Base-by-base conservation (phyloP, 2,329 filamentous ascomycete species). In the Trichoderma endophyticum region DNA sequence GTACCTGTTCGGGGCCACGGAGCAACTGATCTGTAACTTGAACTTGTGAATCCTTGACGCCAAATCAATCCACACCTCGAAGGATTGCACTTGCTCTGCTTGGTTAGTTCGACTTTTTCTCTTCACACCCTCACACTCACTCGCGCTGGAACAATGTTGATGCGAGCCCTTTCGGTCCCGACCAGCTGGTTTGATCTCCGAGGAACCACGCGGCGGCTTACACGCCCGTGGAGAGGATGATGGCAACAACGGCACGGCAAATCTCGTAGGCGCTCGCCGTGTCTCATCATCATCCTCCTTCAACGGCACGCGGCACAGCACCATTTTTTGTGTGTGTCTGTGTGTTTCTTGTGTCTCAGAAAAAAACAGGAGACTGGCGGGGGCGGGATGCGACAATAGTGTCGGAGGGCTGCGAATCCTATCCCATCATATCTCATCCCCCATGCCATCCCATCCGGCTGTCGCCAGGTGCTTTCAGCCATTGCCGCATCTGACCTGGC, bases 151-250 rank as follows among this genome's bases (percentile, higher is more conserved):
- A 69, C 36, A 69, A 61, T 18, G 14, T 34, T 65, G 26, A 69
- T 48, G 56, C 66, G 66, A 69, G 36, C 18, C 12, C 26, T 32
- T 54, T 61, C 66, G 66, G 66, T 69, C 66, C 66, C 66, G 66
- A 69, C 66, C n/a, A 69, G 66, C 21, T 62, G 57, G 57, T 69
- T 69, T 69, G 66, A 51, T 69, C 66, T 69, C 66, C 66, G 66
- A 68, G 36, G 65, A 68, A 43, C 54, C 54, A 43, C 32, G 64
- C 32, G 65, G 32, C 24, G 32, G n/a, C 63, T 66, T 54, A 48
- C 32, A 36, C 34, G 34, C 51, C 9, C 21, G n/a, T n/a, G 39
- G 28, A 65, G 43, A 65, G 21, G 61, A 54, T 32, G 61, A 63
- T 39, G 39, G 18, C 39, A 26, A 54, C 39, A 34, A 54, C 39